phyloP scores from a whole-genome alignment of 2,329 filamentous ascomycete species.

The Fusarium sp. region DNA sequence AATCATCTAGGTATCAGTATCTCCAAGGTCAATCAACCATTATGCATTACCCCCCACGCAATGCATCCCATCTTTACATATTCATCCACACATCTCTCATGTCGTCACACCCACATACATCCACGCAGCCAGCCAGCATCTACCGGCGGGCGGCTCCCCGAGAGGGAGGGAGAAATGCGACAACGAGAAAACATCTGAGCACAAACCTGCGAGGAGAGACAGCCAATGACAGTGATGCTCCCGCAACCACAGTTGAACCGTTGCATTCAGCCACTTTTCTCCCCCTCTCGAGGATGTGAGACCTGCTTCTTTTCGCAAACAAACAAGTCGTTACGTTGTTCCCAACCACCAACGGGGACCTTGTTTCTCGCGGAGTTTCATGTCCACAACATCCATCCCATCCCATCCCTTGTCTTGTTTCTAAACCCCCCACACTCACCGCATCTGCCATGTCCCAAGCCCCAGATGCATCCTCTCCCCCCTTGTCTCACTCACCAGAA shows the following conservation, averaged over 20 bases:
- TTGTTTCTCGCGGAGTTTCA: conserved; percentile 12
- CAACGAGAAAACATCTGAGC: conserved; percentile 30
- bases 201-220: neutral
- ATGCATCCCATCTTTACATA: conserved; percentile 9
- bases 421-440: conserved; percentile 42
- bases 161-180: conserved; percentile 6
- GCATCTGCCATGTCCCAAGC: conserved; percentile 29
- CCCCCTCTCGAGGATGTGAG: conserved; percentile 5
- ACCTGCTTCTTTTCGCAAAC: neutral
- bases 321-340: neutral
- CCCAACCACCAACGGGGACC: conserved; percentile 17
- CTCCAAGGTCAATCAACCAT: neutral
- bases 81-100: conserved; percentile 7
- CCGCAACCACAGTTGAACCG: conserved; percentile 14
- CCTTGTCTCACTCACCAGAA: conserved; percentile 25
- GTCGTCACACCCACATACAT: conserved; percentile 30
- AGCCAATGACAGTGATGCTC: conserved; percentile 11
- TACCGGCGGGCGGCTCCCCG: conserved; percentile 4
- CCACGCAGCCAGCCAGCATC: conserved; percentile 10
- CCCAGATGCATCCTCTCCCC: conserved; percentile 18
- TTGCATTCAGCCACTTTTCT: conserved; percentile 23
- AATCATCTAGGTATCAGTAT: neutral
- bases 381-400: conserved; percentile 13
- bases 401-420: neutral
- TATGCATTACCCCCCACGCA: conserved; percentile 14